phyloP scores from a whole-genome alignment of 225 moss, liverwort and hornwort genomes.

The Polytrichum commune region DNA sequence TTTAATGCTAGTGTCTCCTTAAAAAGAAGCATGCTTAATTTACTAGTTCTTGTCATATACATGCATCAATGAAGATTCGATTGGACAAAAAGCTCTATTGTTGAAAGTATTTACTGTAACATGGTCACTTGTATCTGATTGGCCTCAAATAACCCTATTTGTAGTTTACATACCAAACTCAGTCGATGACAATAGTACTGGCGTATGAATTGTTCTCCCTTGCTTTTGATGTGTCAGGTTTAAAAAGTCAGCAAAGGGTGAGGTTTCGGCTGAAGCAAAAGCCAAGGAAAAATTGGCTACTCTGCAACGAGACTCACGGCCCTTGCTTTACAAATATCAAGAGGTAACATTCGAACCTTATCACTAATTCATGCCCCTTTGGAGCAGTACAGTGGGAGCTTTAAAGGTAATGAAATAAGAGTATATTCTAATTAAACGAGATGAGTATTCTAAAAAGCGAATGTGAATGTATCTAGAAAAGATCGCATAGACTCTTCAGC shows the following conservation, averaged over 20 bases:
- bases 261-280: constrained; percentile 56
- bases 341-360: constrained; percentile 27
- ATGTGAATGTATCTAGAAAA: too few species aligned
- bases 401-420: too few species aligned
- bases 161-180: neutral
- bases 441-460: too few species aligned
- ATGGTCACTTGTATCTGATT: neutral
- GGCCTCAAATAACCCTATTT: neutral
- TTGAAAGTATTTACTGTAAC: neutral
- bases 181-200: too few species aligned
- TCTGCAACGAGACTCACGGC: constrained; percentile 60
- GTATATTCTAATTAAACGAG: too few species aligned
- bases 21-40: too few species aligned
- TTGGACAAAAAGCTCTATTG: neutral
- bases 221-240: constrained; percentile 22
- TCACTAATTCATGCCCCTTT: too few species aligned
- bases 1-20: too few species aligned
- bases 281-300: constrained; percentile 55
- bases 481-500: neutral
- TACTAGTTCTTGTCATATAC: neutral
- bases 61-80: neutral
- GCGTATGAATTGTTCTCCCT: too few species aligned
- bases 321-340: constrained; percentile 56
- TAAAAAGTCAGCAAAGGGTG: constrained; percentile 54
- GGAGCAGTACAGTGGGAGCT: too few species aligned